Evolutionary conservation across 2,329 filamentous ascomycete species (phyloP).

Genomic region (Simplicillium sp.): DNA sequence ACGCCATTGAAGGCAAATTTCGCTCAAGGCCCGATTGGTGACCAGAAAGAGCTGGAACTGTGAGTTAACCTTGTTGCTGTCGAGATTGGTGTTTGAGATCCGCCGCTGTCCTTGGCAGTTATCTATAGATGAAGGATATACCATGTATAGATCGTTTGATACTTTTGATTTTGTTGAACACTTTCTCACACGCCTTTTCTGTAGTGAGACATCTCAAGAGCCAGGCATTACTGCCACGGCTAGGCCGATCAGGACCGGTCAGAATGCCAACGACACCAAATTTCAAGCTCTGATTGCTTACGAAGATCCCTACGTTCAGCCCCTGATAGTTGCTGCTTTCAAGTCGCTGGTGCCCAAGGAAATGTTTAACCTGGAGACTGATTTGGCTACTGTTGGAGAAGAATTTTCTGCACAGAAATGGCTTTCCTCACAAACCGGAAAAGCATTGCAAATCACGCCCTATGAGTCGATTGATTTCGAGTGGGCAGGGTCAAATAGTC

Average conservation of each 20-base stretch:
- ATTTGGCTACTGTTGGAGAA: conserved; percentile 19
- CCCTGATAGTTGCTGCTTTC: conserved; percentile 69
- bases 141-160: conserved; percentile 3
- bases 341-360: conserved; percentile 46
- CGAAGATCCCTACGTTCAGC: conserved; percentile 82
- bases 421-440: conserved; percentile 23
- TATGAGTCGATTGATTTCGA: conserved; percentile 89
- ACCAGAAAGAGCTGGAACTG: conserved; percentile 68
- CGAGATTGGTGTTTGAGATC: conserved; percentile 4
- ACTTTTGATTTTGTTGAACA: conserved; percentile 10
- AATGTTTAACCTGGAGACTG: conserved; percentile 45
- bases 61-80: conserved; percentile 44
- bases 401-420: conserved; percentile 25
- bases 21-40: conserved; percentile 59
- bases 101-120: conserved; percentile 4
- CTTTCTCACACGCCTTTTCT: conserved; percentile 19
- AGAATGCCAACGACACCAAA: conserved; percentile 1
- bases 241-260: too few relatives aligned
- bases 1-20: conserved; percentile 91
- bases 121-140: conserved; percentile 13
- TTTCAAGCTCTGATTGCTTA: conserved; percentile 69
- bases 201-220: conserved; percentile 11
- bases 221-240: conserved; percentile 1
- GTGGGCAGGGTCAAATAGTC: conserved; percentile 52
- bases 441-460: conserved; percentile 67